A percentile compares a stretch with the other conserved stretches of the same genome.
These are phyloP conservation scores for Anacardium occidentale DNA, from an alignment of 345 rosid species.

Conservation along the genomic window DNA sequence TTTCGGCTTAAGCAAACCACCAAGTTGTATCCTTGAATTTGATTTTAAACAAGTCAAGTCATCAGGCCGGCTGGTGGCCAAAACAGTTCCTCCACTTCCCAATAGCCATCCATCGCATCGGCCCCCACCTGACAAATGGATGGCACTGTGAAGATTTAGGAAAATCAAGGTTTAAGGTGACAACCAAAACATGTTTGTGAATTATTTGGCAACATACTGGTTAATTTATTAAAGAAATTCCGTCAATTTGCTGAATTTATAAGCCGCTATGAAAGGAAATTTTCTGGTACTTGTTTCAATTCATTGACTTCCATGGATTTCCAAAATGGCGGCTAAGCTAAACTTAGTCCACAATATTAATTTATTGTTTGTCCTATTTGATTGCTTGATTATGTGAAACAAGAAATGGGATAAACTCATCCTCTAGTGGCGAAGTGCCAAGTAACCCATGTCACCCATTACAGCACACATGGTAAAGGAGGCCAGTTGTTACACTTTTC, in stretches of 20 bases:
- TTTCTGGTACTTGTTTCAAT: too few relatives aligned
- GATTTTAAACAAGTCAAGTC: background rate
- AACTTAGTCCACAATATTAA: too few relatives aligned
- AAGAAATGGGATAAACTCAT: background rate
- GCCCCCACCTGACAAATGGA: background rate
- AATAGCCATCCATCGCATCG: background rate
- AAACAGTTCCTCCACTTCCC: too few relatives aligned
- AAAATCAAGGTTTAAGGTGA: background rate
- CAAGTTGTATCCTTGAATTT: background rate
- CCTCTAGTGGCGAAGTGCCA: too few relatives aligned
- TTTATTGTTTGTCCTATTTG: background rate
- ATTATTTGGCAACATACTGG: too few relatives aligned
- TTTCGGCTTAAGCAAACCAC: background rate
- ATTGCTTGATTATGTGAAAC: background rate
- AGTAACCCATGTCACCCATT: background rate
- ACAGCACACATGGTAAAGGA: background rate
- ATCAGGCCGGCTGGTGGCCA: too few relatives aligned
- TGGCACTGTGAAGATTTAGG: background rate
- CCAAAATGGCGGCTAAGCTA: too few relatives aligned
- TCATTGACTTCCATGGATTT: too few relatives aligned
- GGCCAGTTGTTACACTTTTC: background rate
- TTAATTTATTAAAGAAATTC: too few relatives aligned
- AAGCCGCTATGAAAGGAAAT: too few relatives aligned
- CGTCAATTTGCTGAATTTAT: too few relatives aligned
- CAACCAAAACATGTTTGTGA: too few relatives aligned